phyloP scores from a whole-genome alignment of 192 early-diverging fungal species.

The Backusella sp. region DNA sequence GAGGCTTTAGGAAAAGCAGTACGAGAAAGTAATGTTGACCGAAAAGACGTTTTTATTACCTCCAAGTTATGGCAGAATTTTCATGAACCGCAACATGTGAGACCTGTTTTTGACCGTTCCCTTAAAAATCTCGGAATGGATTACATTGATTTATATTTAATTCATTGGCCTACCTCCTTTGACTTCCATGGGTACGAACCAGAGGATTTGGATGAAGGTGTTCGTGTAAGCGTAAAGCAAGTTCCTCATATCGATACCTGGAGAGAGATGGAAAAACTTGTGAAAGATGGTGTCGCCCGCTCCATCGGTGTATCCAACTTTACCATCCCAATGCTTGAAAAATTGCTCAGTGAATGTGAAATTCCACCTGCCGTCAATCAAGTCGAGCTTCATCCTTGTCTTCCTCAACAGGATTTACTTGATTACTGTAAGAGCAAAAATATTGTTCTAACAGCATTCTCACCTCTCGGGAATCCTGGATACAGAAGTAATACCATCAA shows the following conservation, averaged over 20 bases:
- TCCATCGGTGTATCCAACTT: conserved; percentile 82
- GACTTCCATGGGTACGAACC: conserved; percentile 34
- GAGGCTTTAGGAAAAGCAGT: conserved; percentile 65
- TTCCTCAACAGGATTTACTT: conserved; percentile 56
- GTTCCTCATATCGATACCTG: conserved; percentile 61
- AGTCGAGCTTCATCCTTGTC: conserved; percentile 52
- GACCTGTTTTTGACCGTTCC: conserved; percentile 59
- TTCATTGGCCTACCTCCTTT: conserved; percentile 82
- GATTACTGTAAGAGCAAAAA: conserved; percentile 57
- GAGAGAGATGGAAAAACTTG: conserved; percentile 72
- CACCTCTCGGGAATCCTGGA: conserved; percentile 59
- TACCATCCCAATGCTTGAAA: conserved; percentile 51
- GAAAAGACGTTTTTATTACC: conserved; percentile 66
- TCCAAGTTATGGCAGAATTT: conserved; percentile 48
- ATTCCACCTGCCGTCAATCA: conserved; percentile 77
- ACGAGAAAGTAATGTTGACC: conserved; percentile 43
- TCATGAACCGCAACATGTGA: conserved; percentile 64
- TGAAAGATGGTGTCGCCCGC: conserved; percentile 59
- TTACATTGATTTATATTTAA: conserved; percentile 82
- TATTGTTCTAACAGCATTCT: conserved; percentile 71
- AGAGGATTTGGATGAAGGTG: conserved; percentile 5
- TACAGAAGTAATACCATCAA: conserved; percentile 12
- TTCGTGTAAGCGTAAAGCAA: conserved; percentile 33
- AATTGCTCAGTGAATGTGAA: conserved; percentile 55
- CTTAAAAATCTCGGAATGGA: conserved; percentile 69